Evolutionary conservation across 768 basidiomycete genomes (phyloP), one percentile per base, ranked within the genome.

Genomic region (Candolleomyces aberdarensis): DNA sequence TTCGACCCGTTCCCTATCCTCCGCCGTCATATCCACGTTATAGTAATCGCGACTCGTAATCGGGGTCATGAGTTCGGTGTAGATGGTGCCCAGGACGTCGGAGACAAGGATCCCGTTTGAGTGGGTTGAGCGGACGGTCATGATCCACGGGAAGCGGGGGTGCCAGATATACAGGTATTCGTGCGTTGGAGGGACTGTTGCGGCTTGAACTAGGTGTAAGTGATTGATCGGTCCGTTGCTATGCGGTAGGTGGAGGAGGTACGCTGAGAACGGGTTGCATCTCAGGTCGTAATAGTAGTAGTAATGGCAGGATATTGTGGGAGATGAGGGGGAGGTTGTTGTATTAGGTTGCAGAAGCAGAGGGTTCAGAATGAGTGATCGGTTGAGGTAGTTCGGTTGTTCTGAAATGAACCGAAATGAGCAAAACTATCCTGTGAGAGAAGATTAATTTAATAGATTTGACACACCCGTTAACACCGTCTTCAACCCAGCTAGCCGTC

Each of bases 101-200:
- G 36, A 43, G 11, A 67, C 58, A 4, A 59, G 62, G 31, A 67
- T 47, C 1, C 59, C 64, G 29, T 60, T 59, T 0, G 61, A 50
- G 29, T 59, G 43, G 11, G 49, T 48, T 41, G 44, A 56, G 15
- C 58, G 43, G 15, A 67, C 58, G 19, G 53, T 54, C 57, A 67
- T 63, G 22, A 59, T 57, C 66, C 66, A 67, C 2, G 66, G 66
- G 10, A 67, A 58, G 29, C 44, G 53, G 2, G 59, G 64, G 32
- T 67, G 64, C 10, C 54, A 59, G 31, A 67, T 44, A 20, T 54
- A 62, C 29, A 64, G 54, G 7, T 58, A 36, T 36, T 36, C 41
- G 43, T 61, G 47, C 6, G 59, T 41, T 10, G 62, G 26, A 2
- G 66, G 66, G 3, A 47, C 49, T 2, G 62, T 63, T 7, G 62